Base-by-base conservation (phyloP, 1,284 basidiomycete species). In the Malassezia furfur region DNA sequence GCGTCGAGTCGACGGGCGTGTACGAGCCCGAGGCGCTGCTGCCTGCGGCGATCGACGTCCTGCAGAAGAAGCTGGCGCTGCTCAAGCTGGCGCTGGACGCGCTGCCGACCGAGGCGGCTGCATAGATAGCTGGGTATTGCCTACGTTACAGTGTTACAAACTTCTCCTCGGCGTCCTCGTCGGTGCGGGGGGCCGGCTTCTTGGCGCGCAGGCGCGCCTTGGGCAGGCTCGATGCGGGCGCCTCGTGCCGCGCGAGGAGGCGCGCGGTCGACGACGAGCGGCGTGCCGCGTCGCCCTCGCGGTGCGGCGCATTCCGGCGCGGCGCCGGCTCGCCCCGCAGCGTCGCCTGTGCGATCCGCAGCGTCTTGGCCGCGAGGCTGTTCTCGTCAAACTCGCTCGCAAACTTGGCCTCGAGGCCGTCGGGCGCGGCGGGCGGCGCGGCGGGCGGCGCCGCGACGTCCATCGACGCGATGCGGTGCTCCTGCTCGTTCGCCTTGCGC, bases 1-100 rank as follows among this genome's bases (percentile, higher is more conserved):
- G 83, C 61, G 80, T 96, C 50, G 91, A 96, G 76, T 89, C 88
- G 0, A 87, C 91, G 62, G 86, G 91, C 2, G 82, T 88, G 22
- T 94, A 94, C 73, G 77, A 81, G 14, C 90, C 91, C 0, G 83
- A 91, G 74, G 81, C 85, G 38, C 78, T 98, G n/a, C 77, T 96
- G 7, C 84, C 84, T 0, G 87, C 91, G 65, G 81, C 91, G 0
- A 82, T 91, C 68, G 80, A 80, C 43, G 85, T 94, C 47, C 85
- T 96, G 81, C 81, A 88, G 36, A 78, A 79, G 37, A 96, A 96
- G 75, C 83, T 96, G 41, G 52, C 59, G n/a, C 61, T 61, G 6
- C 49, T 72, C 21, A 60, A 63, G 38, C 61, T 66, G 41, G 64
- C 61, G 5, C 52, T 74, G 30, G 70, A 74, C 43, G 60, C 60